These are phyloP conservation scores for Neoascochyta sp. DNA, from an alignment of 2,329 filamentous ascomycete species.

Conservation along the genomic window DNA sequence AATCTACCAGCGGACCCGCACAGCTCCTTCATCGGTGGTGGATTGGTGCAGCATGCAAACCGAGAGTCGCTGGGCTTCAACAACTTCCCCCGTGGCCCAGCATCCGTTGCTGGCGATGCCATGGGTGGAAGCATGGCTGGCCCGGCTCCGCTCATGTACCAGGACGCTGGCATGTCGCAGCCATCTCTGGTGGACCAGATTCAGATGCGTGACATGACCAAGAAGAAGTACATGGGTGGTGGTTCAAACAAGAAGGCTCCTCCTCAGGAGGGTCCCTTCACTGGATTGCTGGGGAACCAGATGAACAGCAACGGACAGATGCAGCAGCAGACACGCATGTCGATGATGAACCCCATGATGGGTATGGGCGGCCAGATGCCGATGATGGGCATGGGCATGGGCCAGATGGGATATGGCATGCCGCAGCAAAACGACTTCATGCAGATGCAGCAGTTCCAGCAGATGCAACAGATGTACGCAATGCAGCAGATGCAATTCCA, in stretches of 20 bases:
- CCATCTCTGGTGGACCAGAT: conserved; percentile 39
- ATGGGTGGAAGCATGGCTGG: conserved; percentile 16
- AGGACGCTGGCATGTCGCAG: conserved; percentile 27
- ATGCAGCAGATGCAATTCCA: conserved; percentile 42
- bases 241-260: conserved; percentile 34
- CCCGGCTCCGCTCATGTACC: conserved; percentile 24
- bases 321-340: conserved; percentile 23
- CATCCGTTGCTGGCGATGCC: conserved; percentile 34
- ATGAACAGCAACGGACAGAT: conserved; percentile 28
- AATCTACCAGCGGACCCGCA: conserved; percentile 36
- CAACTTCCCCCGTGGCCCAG: conserved; percentile 30
- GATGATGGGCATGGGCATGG: conserved; percentile 32
- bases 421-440: conserved; percentile 69
- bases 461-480: conserved; percentile 35
- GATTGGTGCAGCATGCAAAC: conserved; percentile 30
- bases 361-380: conserved; percentile 22
- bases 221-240: conserved; percentile 37
- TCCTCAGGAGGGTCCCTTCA: conserved; percentile 30
- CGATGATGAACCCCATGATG: conserved; percentile 26
- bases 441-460: conserved; percentile 87
- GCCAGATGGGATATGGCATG: conserved; percentile 52
- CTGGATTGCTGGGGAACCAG: conserved; percentile 32
- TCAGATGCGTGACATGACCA: conserved; percentile 35
- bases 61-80: conserved; percentile 39
- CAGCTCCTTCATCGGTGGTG: conserved; percentile 31